Conservation (phyloP, 2,329 filamentous ascomycete genomes). For the Mariannaea elegans region DNA sequence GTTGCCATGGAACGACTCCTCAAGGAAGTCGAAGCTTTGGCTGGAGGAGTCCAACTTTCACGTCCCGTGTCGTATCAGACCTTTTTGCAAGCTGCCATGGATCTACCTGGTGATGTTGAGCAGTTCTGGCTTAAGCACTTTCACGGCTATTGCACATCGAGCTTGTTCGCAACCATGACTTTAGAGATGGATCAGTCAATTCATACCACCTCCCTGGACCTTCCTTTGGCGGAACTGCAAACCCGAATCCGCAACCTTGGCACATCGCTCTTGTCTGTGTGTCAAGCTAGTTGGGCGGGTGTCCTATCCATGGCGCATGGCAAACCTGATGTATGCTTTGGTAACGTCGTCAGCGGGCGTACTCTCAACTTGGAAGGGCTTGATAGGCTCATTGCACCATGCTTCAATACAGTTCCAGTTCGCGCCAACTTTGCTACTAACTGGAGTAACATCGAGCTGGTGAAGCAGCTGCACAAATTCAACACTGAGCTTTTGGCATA, state of each 20-base stretch:
- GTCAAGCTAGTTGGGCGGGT: conserved; percentile 78
- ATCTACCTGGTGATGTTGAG: conserved; percentile 58
- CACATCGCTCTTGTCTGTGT: conserved; percentile 70
- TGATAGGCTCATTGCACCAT: conserved; percentile 82
- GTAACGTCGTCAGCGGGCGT: conserved; percentile 84
- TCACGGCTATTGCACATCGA: conserved; percentile 52
- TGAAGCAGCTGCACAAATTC: conserved; percentile 66
- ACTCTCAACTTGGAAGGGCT: conserved; percentile 71
- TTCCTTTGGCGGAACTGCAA: conserved; percentile 57
- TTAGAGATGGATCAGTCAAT: conserved; percentile 41
- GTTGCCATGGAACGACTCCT: conserved; percentile 77
- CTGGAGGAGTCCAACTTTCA: conserved; percentile 57
- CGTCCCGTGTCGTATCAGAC: conserved; percentile 63
- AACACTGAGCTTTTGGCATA: conserved; percentile 71
- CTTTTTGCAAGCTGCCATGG: conserved; percentile 70
- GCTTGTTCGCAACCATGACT: conserved; percentile 34
- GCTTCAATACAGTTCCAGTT: conserved; percentile 88
- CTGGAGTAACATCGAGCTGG: conserved; percentile 63
- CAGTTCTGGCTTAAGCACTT: conserved; percentile 73
- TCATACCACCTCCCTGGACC: conserved; percentile 41
- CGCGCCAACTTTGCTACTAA: conserved; percentile 62
- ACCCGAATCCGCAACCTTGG: conserved; percentile 60
- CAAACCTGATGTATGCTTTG: conserved; percentile 79
- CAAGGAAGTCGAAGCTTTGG: conserved; percentile 72
- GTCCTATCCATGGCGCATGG: conserved; percentile 66